Evolutionary conservation across 192 early-diverging fungal genomes (phyloP), one percentile per base, ranked within the genome.

Genomic region (Neocallimastix lanati): DNA sequence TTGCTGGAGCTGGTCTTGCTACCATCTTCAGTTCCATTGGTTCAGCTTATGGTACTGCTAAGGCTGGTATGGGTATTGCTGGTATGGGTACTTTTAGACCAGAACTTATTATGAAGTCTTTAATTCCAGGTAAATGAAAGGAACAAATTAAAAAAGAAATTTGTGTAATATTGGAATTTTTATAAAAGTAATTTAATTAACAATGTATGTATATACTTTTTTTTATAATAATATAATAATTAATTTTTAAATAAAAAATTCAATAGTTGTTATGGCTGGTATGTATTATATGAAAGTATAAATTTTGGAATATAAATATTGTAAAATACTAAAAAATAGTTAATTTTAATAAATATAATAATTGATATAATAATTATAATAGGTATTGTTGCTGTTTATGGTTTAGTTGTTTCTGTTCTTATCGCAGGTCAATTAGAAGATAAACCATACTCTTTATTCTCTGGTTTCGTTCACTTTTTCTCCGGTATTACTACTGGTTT

Each of bases 361-460:
- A n/a, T n/a, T n/a, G n/a, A n/a, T n/a, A n/a, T n/a, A n/a, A n/a
- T n/a, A n/a, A n/a, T n/a, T n/a, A n/a, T n/a, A n/a, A n/a, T n/a
- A n/a, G n/a, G n/a, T 94, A 99, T 99, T 86, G 94, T 99, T 82
- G 96, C 92, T 85, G 95, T 99, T 83, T 99, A 99, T 87, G 98
- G 98, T 50, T 88, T 99, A 16, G 96, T 98, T 16, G 96, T 99
- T 12, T 90, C 98, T 12, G 98, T 99, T 11, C 89, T 99, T 40
- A 92, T 95, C 78, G 88, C 92, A 30, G 92, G 91, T 83, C 90
- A 90, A 82, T 86, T 92, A 87, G 93, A 93, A 88, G 89, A 78
- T 80, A 67, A 67, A 21, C 5, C 50, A n/a, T 33, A 76, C 16
- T 16, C 79, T 25, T 38, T 80, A 15, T 84, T 37, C 76, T 85